Conservation (phyloP, 257 asterid genomes). For the Solanum pinnatisectum region DNA sequence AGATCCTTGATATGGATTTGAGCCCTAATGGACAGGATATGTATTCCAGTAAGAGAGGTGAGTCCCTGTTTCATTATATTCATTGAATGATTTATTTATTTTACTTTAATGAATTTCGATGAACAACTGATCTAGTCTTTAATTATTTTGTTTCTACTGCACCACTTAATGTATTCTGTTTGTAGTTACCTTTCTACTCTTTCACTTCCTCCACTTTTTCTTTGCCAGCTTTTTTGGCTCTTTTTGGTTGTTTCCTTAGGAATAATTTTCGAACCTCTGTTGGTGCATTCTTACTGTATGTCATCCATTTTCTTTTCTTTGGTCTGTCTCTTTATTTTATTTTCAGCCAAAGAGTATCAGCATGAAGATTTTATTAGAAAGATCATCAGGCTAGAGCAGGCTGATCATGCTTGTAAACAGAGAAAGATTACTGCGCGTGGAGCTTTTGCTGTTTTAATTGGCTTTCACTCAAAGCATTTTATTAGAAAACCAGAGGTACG, state of each 20-base stretch:
- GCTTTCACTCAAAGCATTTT: conserved; percentile 40
- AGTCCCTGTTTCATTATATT: conserved; percentile 5
- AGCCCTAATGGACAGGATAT: conserved; percentile 43
- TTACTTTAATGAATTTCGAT: neutral
- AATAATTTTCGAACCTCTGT: neutral
- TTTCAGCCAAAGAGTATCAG: conserved; percentile 35
- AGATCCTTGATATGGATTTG: conserved; percentile 85
- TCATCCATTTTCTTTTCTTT: neutral
- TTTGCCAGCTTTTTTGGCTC: neutral
- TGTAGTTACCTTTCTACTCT: neutral
- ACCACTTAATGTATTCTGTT: neutral
- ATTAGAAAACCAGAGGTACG: conserved; percentile 69
- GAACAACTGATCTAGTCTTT: neutral
- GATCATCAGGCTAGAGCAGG: conserved; percentile 78
- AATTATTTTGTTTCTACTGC: neutral
- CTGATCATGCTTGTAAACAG: conserved; percentile 41
- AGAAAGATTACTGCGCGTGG: conserved; percentile 44
- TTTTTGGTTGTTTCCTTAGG: neutral
- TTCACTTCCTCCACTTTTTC: neutral
- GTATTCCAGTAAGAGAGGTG: conserved; percentile 45
- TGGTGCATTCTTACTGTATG: neutral
- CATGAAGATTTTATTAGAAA: conserved; percentile 38
- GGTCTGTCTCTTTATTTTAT: neutral
- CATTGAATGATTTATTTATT: neutral
- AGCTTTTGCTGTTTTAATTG: conserved; percentile 64